Base-by-base conservation (phyloP, 768 basidiomycete genomes). In the Psilocybe sp. region DNA sequence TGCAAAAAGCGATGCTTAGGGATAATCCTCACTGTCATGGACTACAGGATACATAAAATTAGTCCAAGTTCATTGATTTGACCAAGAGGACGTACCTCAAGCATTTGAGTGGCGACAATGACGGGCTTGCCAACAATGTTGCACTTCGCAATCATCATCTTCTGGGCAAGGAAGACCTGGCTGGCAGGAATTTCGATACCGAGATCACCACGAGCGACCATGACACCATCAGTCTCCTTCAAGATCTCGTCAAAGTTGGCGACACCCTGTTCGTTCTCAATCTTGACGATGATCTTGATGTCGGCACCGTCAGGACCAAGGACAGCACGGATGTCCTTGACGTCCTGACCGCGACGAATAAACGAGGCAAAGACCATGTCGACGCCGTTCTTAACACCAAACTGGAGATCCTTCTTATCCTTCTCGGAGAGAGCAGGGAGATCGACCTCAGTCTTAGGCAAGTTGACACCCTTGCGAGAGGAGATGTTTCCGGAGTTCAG, bases 61-160 rank as follows among this genome's bases (percentile, higher is more conserved):
- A 46, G 23, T 43, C 43, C 47, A 46, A 39, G 41, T 37, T 11
- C 19, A 43, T 12, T 37, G 47, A n/a, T 28, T 31, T 39, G 16
- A 46, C 45, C 7, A 31, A 18, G 36, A 44, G 16, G 35, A 60
- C 75, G 52, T 54, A 88, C 89, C 80, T 98, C 96, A 59, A 99
- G 86, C 96, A 99, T 99, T 71, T 99, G 96, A 12, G 97, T 99
- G 9, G 97, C 97, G 54, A 97, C 95, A 66, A 99, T 98, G 63
- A 92, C 90, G 37, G 97, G 95, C 77, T 99, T 99, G 60, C 97
- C 97, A 47, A 82, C 86, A 63, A 96, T 89, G 78, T 97, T 98
- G 76, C 94, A 97, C 76, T 98, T 98, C 52, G 96, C 84, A 61
- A 98, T 99, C 95, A 99, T 99, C 96, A 98, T 98, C 78, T 99